Conservation (phyloP, 2,329 filamentous ascomycete genomes). For the Stagonosporopsis rhizophila region DNA sequence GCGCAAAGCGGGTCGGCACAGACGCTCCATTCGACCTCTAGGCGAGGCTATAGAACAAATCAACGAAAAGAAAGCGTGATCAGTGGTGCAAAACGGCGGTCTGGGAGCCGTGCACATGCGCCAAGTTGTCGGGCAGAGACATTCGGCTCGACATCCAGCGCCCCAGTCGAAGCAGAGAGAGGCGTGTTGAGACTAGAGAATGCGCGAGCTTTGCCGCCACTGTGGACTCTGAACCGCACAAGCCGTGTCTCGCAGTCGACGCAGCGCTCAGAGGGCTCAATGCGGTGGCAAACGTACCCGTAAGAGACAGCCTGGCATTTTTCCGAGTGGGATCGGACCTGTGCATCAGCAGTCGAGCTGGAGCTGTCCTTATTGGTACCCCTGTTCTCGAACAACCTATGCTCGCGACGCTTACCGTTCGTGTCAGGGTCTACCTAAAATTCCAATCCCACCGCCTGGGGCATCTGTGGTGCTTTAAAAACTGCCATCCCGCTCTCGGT, state of each 20-base stretch:
- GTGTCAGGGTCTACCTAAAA: conserved; percentile 30
- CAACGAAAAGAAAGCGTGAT: conserved; percentile 26
- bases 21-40: conserved; percentile 19
- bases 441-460: conserved; percentile 37
- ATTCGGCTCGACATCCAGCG: conserved; percentile 30
- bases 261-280: conserved; percentile 27
- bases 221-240: conserved; percentile 12
- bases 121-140: conserved; percentile 31
- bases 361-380: conserved; percentile 22
- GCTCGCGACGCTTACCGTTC: conserved; percentile 23
- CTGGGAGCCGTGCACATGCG: conserved; percentile 29
- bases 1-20: conserved; percentile 16
- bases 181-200: conserved; percentile 20
- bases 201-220: conserved; percentile 15
- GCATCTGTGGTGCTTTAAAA: conserved; percentile 18
- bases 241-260: conserved; percentile 17
- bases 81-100: conserved; percentile 40
- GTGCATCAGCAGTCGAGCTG: conserved; percentile 26
- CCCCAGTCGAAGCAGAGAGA: conserved; percentile 22
- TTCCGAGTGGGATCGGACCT: conserved; percentile 24
- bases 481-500: conserved; percentile 9
- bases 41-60: conserved; percentile 22
- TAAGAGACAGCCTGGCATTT: conserved; percentile 19
- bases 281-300: conserved; percentile 32
- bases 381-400: conserved; percentile 28